Evolutionary conservation across 306 rosid genomes (phyloP).

Genomic region (Cicer cuneatum): DNA sequence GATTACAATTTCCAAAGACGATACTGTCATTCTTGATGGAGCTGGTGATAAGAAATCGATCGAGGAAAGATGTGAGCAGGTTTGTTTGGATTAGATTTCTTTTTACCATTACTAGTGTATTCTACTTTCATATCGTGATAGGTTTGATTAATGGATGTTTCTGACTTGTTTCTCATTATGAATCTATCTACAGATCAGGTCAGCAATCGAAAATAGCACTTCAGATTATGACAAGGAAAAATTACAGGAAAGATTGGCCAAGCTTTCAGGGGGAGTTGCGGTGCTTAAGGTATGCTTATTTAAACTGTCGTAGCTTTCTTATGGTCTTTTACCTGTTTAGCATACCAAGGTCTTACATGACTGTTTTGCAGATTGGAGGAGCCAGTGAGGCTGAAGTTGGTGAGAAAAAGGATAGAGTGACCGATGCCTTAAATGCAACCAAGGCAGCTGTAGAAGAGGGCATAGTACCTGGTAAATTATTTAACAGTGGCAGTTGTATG

Average conservation of each 20-base stretch:
- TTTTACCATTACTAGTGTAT: conserved; percentile 26
- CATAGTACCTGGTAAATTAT: conserved; percentile 73
- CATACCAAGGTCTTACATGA: background rate
- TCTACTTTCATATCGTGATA: conserved; percentile 4
- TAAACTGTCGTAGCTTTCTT: background rate
- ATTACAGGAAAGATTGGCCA: conserved; percentile 92
- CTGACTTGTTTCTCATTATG: conserved; percentile 6
- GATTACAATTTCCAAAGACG: conserved; percentile 94
- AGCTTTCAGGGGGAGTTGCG: conserved; percentile 98
- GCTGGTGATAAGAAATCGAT: conserved; percentile 92
- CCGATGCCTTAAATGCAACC: conserved; percentile 96
- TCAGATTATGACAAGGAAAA: conserved; percentile 98
- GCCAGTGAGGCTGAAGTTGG: conserved; percentile 96
- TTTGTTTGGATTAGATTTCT: conserved; percentile 38
- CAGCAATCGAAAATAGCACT: conserved; percentile 75
- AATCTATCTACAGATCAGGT: conserved; percentile 67
- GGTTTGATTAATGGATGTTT: background rate
- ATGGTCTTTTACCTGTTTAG: background rate
- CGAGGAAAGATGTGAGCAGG: conserved; percentile 98
- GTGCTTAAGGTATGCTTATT: conserved; percentile 74
- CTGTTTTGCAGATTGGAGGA: conserved; percentile 79
- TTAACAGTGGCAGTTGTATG: background rate
- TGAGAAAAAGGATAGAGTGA: conserved; percentile 96
- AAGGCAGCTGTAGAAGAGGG: conserved; percentile 99
- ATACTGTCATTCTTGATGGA: conserved; percentile 94